These are phyloP conservation scores for Lachnellula arida DNA, from an alignment of 2,329 filamentous ascomycete species.

Conservation along the genomic window DNA sequence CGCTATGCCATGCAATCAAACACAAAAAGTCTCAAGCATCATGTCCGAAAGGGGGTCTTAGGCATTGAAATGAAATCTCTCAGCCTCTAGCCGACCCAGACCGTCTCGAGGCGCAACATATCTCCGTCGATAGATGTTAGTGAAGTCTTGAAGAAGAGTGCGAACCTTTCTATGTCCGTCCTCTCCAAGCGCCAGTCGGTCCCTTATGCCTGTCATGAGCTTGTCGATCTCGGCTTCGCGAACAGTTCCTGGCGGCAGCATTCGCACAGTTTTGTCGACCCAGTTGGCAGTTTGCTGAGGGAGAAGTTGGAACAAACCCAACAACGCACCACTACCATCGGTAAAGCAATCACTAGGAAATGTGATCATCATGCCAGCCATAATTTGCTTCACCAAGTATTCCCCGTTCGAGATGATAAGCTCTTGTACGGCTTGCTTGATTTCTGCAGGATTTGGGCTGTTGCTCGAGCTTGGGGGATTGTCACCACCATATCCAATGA, in stretches of 20 bases:
- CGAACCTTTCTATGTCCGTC: slow-evolving; percentile 70
- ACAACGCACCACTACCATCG: slow-evolving; percentile 87
- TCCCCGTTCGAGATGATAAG: slow-evolving; percentile 69
- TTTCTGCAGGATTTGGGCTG: slow-evolving; percentile 60
- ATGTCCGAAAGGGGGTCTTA: slow-evolving; percentile 12
- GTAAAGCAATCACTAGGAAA: slow-evolving; percentile 95
- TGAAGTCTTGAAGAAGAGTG: slow-evolving; percentile 89
- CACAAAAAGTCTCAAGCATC: not conserved
- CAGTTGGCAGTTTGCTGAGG: slow-evolving; percentile 75
- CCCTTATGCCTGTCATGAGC: slow-evolving; percentile 73
- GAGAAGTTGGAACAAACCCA: slow-evolving; percentile 82
- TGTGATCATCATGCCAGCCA: slow-evolving; percentile 99
- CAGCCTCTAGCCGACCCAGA: slow-evolving; percentile 78
- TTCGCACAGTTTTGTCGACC: slow-evolving; percentile 77
- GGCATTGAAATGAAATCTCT: slow-evolving; percentile 71
- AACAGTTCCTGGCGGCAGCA: slow-evolving; percentile 79
- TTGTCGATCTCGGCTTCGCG: slow-evolving; percentile 75
- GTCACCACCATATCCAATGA: slow-evolving; percentile 81
- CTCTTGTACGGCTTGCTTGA: slow-evolving; percentile 68
- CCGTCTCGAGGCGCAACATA: slow-evolving; percentile 96
- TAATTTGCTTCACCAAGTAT: slow-evolving; percentile 75
- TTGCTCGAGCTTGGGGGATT: slow-evolving; percentile 60
- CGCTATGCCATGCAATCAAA: slow-evolving; percentile 14
- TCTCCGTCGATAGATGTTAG: slow-evolving; percentile 84
- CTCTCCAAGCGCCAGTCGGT: slow-evolving; percentile 64